Conservation (phyloP, 352 stramenopile species). For the Globisporangium ultimum region DNA sequence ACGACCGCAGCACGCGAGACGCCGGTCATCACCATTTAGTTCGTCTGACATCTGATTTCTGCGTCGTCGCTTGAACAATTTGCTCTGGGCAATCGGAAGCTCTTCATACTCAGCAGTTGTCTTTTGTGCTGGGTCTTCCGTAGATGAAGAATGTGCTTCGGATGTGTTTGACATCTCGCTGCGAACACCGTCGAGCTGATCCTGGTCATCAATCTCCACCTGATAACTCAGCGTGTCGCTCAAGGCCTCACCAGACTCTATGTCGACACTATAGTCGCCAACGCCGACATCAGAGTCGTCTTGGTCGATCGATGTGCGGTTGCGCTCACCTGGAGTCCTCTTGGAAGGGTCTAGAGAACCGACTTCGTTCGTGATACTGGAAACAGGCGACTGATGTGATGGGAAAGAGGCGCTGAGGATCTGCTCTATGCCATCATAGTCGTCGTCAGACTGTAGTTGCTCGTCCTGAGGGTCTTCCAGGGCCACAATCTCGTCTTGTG, state of each 20-base stretch:
- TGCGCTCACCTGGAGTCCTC: neutral
- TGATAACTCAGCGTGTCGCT: neutral
- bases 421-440: slow-evolving; percentile 5
- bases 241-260: neutral
- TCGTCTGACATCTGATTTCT: neutral
- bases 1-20: slow-evolving; percentile 23
- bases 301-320: neutral
- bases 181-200: too few relatives aligned
- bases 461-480: neutral
- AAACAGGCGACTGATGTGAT: neutral
- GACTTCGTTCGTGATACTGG: neutral
- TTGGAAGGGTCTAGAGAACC: neutral
- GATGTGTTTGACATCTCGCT: too few relatives aligned
- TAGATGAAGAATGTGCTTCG: neutral
- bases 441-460: neutral
- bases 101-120: neutral
- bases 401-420: neutral
- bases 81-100: neutral
- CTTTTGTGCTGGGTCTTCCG: neutral
- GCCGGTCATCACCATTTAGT: neutral
- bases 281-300: neutral
- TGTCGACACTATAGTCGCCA: neutral
- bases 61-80: neutral
- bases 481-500: neutral
- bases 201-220: too few relatives aligned